Evolutionary conservation across 768 basidiomycete genomes (phyloP).

Genomic region (Mycena belliarum): DNA sequence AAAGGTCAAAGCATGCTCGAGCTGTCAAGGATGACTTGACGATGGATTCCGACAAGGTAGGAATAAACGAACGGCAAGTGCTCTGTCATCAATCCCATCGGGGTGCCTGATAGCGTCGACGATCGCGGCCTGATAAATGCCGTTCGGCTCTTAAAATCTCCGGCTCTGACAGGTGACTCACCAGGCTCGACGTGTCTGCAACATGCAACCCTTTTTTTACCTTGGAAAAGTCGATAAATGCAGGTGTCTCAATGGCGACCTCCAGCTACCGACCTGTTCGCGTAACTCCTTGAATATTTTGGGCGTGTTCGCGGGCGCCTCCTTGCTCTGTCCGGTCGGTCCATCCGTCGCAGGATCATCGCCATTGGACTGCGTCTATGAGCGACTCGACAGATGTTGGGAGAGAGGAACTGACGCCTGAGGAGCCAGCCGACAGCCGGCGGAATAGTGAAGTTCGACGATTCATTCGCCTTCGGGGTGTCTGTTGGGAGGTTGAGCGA

Average conservation of each 20-base stretch:
- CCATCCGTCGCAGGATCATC: slow-evolving; percentile 1
- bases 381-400: background rate
- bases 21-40: slow-evolving; percentile 37
- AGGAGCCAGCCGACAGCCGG: slow-evolving; percentile 8
- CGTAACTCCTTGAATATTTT: slow-evolving; percentile 44
- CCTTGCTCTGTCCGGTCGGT: background rate
- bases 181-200: slow-evolving; percentile 43
- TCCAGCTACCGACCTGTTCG: slow-evolving; percentile 36
- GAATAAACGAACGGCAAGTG: slow-evolving; percentile 58
- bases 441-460: slow-evolving; percentile 18
- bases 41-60: background rate
- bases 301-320: slow-evolving; percentile 20
- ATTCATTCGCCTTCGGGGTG: background rate
- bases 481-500: background rate
- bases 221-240: slow-evolving; percentile 27
- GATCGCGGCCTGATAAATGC: slow-evolving; percentile 47
- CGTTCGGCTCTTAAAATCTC: background rate
- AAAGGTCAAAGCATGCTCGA: slow-evolving; percentile 69
- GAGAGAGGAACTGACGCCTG: background rate
- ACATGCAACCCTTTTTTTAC: slow-evolving; percentile 45
- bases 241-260: too few species aligned
- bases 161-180: slow-evolving; percentile 27
- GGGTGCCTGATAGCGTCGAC: slow-evolving; percentile 62
- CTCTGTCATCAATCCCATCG: slow-evolving; percentile 73
- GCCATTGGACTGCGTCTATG: background rate